These are phyloP conservation scores for Cyanodermella asteris DNA, from an alignment of 2,329 filamentous ascomycete species.

Conservation along the genomic window DNA sequence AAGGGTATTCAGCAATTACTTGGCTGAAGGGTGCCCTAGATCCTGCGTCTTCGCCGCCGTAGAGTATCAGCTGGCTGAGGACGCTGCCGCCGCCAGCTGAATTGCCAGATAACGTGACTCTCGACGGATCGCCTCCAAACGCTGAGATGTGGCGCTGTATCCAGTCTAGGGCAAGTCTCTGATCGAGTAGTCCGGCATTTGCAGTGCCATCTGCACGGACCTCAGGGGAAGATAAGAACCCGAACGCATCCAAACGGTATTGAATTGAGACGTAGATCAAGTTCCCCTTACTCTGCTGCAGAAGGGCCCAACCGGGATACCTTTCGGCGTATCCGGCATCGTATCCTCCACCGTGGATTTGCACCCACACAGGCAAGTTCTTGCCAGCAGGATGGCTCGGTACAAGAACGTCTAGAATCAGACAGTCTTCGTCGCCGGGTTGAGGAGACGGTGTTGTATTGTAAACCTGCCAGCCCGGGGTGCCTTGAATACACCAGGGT, in stretches of 20 bases:
- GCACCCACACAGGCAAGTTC: slow-evolving; percentile 14
- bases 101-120: slow-evolving; percentile 29
- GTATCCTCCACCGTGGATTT: slow-evolving; percentile 27
- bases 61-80: background rate
- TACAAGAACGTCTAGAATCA: slow-evolving; percentile 26
- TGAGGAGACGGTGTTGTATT: slow-evolving; percentile 7
- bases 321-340: slow-evolving; percentile 19
- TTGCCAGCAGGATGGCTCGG: slow-evolving; percentile 10
- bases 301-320: slow-evolving; percentile 17
- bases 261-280: slow-evolving; percentile 26
- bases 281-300: slow-evolving; percentile 20
- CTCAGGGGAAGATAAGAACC: slow-evolving; percentile 23
- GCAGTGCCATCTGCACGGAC: slow-evolving; percentile 21
- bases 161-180: slow-evolving; percentile 35
- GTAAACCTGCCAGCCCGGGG: no score
- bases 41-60: no score
- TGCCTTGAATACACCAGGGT: no score
- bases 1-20: no score
- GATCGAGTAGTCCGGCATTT: slow-evolving; percentile 31
- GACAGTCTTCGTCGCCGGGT: slow-evolving; percentile 21
- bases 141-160: slow-evolving; percentile 29
- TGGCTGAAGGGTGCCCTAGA: no score
- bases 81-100: slow-evolving; percentile 25
- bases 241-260: slow-evolving; percentile 28
- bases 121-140: slow-evolving; percentile 31